These are phyloP conservation scores for Phytopythium aichiense DNA, from an alignment of 352 stramenopile genomes.

Conservation along the genomic window DNA sequence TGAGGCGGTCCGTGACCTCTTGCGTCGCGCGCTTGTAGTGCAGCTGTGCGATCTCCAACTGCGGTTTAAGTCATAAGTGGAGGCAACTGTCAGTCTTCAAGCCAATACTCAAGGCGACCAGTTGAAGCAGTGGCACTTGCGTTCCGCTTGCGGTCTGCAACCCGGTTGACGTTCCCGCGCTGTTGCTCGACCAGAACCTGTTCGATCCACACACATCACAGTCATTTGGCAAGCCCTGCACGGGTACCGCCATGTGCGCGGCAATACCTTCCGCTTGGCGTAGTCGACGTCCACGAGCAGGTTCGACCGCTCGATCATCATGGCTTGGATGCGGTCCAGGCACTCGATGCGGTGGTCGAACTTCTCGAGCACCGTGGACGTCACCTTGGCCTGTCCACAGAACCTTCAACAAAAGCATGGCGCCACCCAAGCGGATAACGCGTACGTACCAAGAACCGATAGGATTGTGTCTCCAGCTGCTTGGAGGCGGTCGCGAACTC, in stretches of 20 bases:
- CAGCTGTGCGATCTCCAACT: conserved; percentile 27
- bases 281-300: conserved; percentile 72
- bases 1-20: conserved; percentile 22
- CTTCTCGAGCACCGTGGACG: conserved; percentile 23
- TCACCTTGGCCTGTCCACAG: conserved; percentile 28
- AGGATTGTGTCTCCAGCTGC: conserved; percentile 11
- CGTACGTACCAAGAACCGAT: conserved; percentile 11
- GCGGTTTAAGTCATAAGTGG: neutral
- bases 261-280: conserved; percentile 49
- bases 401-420: too few species aligned
- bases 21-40: conserved; percentile 26
- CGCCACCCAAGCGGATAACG: neutral
- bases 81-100: neutral
- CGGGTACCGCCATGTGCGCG: neutral
- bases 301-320: conserved; percentile 43
- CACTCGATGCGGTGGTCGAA: conserved; percentile 40
- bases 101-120: neutral
- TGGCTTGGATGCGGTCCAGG: conserved; percentile 26
- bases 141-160: conserved; percentile 50
- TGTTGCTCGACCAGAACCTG: conserved; percentile 52
- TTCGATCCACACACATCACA: neutral
- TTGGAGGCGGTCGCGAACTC: conserved; percentile 9
- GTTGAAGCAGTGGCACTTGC: conserved; percentile 21
- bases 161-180: conserved; percentile 50
- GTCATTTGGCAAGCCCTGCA: neutral